Evolutionary conservation across 257 asterid species (phyloP).

Genomic region (Solanum etuberosum): DNA sequence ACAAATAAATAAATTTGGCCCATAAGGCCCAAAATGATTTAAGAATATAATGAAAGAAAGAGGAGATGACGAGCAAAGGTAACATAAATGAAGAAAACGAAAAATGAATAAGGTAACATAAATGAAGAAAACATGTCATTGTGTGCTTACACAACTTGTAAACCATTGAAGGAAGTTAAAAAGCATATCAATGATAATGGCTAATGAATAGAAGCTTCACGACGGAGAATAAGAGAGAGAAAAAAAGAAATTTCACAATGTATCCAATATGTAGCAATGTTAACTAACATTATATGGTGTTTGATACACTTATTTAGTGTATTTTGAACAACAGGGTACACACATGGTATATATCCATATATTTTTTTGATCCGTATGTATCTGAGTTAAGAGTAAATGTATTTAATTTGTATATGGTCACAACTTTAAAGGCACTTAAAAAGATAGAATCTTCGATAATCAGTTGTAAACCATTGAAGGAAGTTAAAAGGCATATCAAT

Average conservation of each 20-base stretch:
- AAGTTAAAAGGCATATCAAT: neutral
- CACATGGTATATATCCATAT: neutral
- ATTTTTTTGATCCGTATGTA: too few species aligned
- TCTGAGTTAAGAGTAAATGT: too few species aligned
- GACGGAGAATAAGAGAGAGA: neutral
- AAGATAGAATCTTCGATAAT: too few species aligned
- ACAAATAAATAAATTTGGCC: neutral
- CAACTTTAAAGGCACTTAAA: too few species aligned
- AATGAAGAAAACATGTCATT: neutral
- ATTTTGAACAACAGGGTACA: neutral
- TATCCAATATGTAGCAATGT: neutral
- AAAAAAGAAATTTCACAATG: neutral
- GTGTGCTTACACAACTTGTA: neutral
- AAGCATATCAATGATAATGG: neutral
- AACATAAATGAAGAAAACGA: neutral
- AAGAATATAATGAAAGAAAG: neutral
- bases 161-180: neutral
- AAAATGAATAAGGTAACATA: neutral
- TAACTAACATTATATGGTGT: too few species aligned
- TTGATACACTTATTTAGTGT: neutral
- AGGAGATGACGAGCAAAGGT: neutral
- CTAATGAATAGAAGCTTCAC: too few species aligned
- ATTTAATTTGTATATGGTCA: too few species aligned
- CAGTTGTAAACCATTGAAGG: neutral
- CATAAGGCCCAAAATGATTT: neutral